Conservation (phyloP, 208 protist genomes). For the Leishmania major region DNA sequence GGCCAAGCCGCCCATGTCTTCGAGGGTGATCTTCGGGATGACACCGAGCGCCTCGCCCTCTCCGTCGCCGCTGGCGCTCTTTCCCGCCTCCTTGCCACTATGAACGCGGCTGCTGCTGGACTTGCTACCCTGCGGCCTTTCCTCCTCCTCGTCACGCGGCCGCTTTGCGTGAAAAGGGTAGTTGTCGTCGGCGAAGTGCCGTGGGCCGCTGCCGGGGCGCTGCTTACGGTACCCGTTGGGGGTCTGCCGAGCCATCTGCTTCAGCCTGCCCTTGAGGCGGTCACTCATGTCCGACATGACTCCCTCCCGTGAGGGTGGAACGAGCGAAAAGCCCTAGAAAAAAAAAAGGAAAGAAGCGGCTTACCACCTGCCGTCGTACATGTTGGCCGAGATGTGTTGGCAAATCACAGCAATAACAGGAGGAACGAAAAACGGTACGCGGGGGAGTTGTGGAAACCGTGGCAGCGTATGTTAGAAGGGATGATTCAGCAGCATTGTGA, state of each 20-base stretch:
- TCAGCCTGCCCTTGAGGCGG: conserved; percentile 62
- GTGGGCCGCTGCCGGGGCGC: conserved; percentile 26
- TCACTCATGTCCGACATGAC: conserved; percentile 58
- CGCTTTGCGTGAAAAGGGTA: conserved; percentile 36
- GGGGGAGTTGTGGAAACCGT: neutral
- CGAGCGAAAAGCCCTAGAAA: neutral
- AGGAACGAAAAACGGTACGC: neutral
- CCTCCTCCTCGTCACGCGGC: conserved; percentile 24
- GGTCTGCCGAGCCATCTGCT: conserved; percentile 51
- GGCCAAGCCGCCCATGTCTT: conserved; percentile 93
- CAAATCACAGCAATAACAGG: neutral
- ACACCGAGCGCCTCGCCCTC: conserved; percentile 57
- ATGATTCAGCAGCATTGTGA: neutral
- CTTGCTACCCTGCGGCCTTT: neutral
- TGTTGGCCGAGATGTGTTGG: neutral
- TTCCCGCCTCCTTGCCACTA: conserved; percentile 15
- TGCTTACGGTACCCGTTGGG: conserved; percentile 44
- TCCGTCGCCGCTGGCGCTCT: conserved; percentile 19
- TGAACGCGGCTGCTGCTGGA: neutral
- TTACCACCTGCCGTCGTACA: neutral
- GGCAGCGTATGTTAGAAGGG: neutral
- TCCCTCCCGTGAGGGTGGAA: neutral
- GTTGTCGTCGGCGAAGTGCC: conserved; percentile 26
- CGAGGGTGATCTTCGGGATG: conserved; percentile 83
- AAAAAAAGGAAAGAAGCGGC: neutral